Conservation (phyloP, 2,329 filamentous ascomycete genomes). For the Monilinia fructigena region DNA sequence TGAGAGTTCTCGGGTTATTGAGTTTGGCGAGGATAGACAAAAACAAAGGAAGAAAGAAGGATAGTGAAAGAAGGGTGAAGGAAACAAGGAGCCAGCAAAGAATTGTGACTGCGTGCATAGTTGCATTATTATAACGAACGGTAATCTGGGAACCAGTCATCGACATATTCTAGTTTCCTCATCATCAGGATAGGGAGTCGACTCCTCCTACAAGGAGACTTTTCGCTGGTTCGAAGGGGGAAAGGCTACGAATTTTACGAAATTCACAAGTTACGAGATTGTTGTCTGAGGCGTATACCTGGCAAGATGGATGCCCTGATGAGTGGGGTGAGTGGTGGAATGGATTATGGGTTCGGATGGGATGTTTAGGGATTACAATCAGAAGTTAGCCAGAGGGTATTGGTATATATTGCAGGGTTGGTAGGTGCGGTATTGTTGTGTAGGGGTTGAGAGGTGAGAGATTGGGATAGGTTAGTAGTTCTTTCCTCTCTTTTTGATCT, state of each 20-base stretch:
- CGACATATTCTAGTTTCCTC: background rate
- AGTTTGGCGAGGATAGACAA: background rate
- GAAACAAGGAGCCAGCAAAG: background rate
- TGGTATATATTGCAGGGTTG: conserved; percentile 57
- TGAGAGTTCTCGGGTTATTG: background rate
- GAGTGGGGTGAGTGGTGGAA: conserved; percentile 26
- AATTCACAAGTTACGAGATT: background rate
- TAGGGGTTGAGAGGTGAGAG: conserved; percentile 31
- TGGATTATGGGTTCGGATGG: conserved; percentile 38
- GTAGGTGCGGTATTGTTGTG: conserved; percentile 30
- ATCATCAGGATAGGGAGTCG: background rate
- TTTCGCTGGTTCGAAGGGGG: conserved; percentile 2
- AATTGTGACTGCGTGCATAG: conserved; percentile 10
- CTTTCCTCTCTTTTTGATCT: background rate
- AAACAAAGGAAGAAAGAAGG: background rate
- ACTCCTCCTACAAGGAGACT: background rate
- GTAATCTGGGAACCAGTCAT: background rate
- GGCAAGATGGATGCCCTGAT: conserved; percentile 25
- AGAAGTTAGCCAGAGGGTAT: conserved; percentile 53
- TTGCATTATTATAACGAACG: conserved; percentile 10
- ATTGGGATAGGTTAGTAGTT: conserved; percentile 31
- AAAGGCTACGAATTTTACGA: background rate
- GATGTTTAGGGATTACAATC: conserved; percentile 49
- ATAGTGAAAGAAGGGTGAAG: background rate
- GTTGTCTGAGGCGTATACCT: background rate